These are phyloP conservation scores for Scenedesmus sp. DNA, from an alignment of 163 green algal genomes.

Conservation along the genomic window DNA sequence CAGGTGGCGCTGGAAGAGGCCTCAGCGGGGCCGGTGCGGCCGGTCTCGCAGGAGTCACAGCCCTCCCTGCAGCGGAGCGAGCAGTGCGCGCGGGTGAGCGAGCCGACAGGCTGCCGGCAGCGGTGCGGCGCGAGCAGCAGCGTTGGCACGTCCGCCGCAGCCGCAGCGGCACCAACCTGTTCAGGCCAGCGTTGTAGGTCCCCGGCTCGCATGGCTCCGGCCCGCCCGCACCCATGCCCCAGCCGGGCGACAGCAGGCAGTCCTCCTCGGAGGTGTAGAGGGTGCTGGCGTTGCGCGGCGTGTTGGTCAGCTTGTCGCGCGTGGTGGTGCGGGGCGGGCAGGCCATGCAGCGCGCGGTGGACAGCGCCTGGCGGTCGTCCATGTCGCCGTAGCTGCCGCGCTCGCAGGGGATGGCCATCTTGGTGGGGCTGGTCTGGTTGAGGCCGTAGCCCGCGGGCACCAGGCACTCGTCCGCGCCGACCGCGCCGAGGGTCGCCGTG, in stretches of 20 bases:
- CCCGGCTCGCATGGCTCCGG: background rate
- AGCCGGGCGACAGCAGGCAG: background rate
- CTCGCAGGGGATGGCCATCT: background rate
- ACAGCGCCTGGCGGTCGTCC: background rate
- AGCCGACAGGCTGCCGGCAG: background rate
- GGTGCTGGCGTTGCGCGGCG: background rate
- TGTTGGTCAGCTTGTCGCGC: background rate
- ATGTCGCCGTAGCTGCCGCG: background rate
- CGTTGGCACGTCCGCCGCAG: slow-evolving; percentile 1
- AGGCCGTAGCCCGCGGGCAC: background rate
- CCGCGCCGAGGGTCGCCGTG: background rate
- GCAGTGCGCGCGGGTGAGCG: background rate
- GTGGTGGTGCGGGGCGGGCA: background rate
- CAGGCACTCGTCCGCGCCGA: background rate
- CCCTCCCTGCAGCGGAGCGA: slow-evolving; percentile 5
- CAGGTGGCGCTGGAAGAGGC: background rate
- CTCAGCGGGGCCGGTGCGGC: background rate
- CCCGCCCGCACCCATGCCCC: background rate
- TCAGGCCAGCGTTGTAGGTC: slow-evolving; percentile 4
- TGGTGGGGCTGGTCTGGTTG: background rate
- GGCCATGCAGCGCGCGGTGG: slow-evolving; percentile 1
- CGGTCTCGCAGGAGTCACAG: background rate
- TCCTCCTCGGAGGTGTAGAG: background rate
- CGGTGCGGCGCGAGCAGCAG: background rate
- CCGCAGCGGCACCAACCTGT: background rate